Percentiles rank a stretch among this genome's conserved stretches.
Evolutionary conservation across 495 filamentous ascomycete genomes (phyloP).

Genomic region (Neurospora sp.): DNA sequence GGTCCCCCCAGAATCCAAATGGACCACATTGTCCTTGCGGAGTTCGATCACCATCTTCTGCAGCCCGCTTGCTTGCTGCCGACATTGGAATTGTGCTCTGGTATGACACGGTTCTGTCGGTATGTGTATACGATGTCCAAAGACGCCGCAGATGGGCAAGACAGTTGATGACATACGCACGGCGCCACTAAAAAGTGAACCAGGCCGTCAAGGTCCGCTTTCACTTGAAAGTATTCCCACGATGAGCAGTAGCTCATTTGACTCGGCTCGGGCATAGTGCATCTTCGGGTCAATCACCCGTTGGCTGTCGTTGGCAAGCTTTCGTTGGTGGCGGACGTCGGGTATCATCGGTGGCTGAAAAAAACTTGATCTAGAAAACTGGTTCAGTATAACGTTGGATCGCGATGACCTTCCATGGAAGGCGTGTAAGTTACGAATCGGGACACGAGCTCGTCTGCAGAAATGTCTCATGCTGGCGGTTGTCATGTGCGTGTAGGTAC

Average conservation of each 20-base stretch:
- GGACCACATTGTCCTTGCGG: no score
- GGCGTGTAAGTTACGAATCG: background rate
- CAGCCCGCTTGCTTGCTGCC: no score
- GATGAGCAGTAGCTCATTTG: background rate
- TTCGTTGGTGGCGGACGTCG: background rate
- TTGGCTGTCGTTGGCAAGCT: background rate
- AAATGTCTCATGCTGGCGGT: background rate
- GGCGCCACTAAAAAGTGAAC: background rate
- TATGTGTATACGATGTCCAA: background rate
- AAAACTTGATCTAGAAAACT: background rate
- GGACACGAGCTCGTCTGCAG: background rate
- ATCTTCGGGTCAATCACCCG: background rate
- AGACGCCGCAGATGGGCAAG: background rate
- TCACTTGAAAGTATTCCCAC: background rate
- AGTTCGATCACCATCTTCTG: no score
- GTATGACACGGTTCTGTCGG: no score
- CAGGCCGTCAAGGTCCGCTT: background rate
- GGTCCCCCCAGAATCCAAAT: no score
- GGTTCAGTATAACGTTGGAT: background rate
- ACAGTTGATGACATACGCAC: background rate
- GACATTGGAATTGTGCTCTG: no score
- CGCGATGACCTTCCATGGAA: background rate
- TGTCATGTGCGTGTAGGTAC: background rate
- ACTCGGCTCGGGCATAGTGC: background rate
- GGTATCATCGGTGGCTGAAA: background rate